Base-by-base conservation (phyloP, 108 stramenopile genomes). In the Aureococcus anophagefferens region DNA sequence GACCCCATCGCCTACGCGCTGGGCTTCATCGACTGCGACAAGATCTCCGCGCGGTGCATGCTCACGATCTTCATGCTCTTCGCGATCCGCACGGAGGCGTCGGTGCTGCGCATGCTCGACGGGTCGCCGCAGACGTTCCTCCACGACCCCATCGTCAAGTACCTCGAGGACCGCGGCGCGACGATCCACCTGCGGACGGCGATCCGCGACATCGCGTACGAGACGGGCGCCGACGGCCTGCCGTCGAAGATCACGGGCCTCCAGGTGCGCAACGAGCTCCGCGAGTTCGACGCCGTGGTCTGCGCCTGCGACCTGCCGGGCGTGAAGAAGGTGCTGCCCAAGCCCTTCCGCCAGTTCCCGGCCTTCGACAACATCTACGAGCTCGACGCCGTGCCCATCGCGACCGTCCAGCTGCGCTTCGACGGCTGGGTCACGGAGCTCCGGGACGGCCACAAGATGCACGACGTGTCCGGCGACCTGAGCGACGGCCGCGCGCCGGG, bases 371-470 rank as follows among this genome's bases (percentile, higher is more conserved):
- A 91, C 66, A 93, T 96, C 63, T 96, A 96, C 91, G 92, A 93
- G 67, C 82, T 96, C 35, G 94, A 94, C 35, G 90, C 91, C 45
- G 95, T 96, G 35, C 95, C 95, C 0, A 93, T 96, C 69, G 93
- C 93, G 0, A 96, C 95, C n/a, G 94, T 96, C 30, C 95, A 96
- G 80, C 89, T 94, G 9, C 85, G 95, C 59, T 96, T 94, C 74
- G 89, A 96, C 77, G 95, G 95, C 31, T 96, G 95, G 95, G 94
- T 96, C 0, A 96, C 95, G 17, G 95, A 96, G 76, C 78, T 96
- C 71, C 80, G 92, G 62, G 94, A 94, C 74, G 86, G 83, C 35
- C 82, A 72, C 11, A 85, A 88, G 31, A 93, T 93, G 91, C 90
- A 89, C 85, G 88, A 93, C 68, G 70, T 92, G 34, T 74, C 82